A percentile compares a stretch with the other conserved stretches of the same genome.
phyloP scores from a whole-genome alignment of 768 basidiomycete genomes.

The Naganishia randhawae region DNA sequence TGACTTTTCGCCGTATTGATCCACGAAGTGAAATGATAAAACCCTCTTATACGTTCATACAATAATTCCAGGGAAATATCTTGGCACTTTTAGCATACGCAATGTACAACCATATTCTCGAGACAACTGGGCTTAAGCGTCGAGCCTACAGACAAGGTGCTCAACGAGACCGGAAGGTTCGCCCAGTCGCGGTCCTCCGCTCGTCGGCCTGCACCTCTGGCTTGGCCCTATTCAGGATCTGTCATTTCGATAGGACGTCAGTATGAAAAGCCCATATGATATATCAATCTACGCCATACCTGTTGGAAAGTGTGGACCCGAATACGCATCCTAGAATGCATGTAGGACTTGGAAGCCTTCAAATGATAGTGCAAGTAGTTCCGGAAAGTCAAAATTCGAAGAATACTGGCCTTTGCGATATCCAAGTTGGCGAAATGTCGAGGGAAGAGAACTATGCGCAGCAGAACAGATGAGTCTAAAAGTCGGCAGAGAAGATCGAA shows the following conservation, averaged over 20 bases:
- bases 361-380: slow-evolving; percentile 99
- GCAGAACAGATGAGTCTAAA: not conserved
- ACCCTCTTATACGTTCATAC: not conserved
- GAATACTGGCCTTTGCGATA: slow-evolving; percentile 73
- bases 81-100: not conserved
- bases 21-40: not conserved
- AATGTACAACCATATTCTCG: not conserved
- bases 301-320: slow-evolving; percentile 79
- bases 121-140: not conserved
- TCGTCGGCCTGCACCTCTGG: slow-evolving; percentile 75
- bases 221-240: slow-evolving; percentile 89
- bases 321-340: slow-evolving; percentile 94
- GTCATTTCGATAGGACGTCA: slow-evolving; percentile 17
- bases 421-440: slow-evolving; percentile 78
- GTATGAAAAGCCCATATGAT: not conserved
- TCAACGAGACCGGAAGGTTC: slow-evolving; percentile 26
- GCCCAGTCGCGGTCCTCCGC: slow-evolving; percentile 74
- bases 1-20: too few species aligned
- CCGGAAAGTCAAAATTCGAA: slow-evolving; percentile 92
- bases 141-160: not conserved
- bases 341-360: slow-evolving; percentile 67
- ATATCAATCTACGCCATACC: not conserved
- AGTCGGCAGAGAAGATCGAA: not conserved
- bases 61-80: not conserved
- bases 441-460: slow-evolving; percentile 73